phyloP scores from a whole-genome alignment of 768 basidiomycete genomes.

The Termitomyces sp. region DNA sequence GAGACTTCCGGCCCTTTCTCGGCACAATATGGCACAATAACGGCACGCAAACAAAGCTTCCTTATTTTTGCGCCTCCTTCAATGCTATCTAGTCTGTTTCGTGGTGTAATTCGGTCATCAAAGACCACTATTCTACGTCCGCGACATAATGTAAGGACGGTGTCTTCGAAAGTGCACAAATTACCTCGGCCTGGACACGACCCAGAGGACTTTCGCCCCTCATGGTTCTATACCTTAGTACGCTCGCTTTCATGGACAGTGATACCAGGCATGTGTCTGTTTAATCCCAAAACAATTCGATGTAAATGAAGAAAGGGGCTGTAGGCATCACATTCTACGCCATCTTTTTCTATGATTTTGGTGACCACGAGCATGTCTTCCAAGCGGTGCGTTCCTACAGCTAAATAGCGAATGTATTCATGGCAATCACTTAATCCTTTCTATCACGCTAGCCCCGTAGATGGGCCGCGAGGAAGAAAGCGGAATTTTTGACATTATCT shows the following conservation, averaged over 20 bases:
- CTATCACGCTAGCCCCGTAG: conserved; percentile 39
- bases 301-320: background rate
- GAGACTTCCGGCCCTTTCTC: background rate
- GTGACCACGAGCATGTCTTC: conserved; percentile 68
- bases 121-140: background rate
- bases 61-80: background rate
- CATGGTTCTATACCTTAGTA: conserved; percentile 53
- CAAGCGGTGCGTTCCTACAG: conserved; percentile 42
- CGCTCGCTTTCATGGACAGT: conserved; percentile 46
- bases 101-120: background rate
- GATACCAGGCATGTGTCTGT: conserved; percentile 43
- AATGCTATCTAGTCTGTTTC: conserved; percentile 4
- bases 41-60: background rate
- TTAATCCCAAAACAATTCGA: background rate
- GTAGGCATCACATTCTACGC: conserved; percentile 52
- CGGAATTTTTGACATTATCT: conserved; percentile 52
- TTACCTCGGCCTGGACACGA: conserved; percentile 13
- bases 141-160: background rate
- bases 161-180: conserved; percentile 14
- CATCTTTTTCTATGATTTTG: conserved; percentile 61
- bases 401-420: background rate
- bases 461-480: conserved; percentile 46
- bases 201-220: conserved; percentile 45
- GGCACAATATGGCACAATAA: background rate
- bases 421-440: background rate